Base-by-base conservation (phyloP, 257 asterid genomes). In the Echium plantagineum region DNA sequence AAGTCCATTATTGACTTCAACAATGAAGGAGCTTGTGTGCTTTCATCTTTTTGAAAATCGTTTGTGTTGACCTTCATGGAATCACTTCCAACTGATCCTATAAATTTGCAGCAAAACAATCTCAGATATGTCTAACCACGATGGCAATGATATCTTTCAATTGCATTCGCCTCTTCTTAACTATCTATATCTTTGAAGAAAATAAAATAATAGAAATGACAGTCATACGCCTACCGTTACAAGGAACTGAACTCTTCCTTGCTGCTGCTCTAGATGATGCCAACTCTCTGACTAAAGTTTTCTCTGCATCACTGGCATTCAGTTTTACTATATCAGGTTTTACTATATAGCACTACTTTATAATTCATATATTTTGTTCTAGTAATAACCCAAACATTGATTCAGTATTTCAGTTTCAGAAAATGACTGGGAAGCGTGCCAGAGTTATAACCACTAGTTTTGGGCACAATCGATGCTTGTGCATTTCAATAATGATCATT, bases 1-100 rank as follows among this genome's bases (percentile, higher is more conserved):
- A 88, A 63, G 59, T 81, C 78, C 75, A 78, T 82, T 63, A 91
- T 65, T 59, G 94, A 81, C 62, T 79, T 81, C 94, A 94, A 88
- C 76, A 87, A 71, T 74, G 42, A 68, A 21, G 48, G 61, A 57
- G 30, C 76, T 74, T 77, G 66, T 71, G 59, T 58, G 38, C 68
- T 69, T 65, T 64, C 62, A 48, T 49, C 48, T 60, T 67, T 72
- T 59, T 86, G 70, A 67, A 73, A 59, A 57, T 68, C 78, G 63
- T 71, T 75, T 47, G 7, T 21, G 49, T 68, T 62, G 52, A 61
- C 59, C 52, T 75, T 72, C 53, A 17, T 53, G 13, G 17, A 42
- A 42, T 42, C 49, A 42, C 49, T 42, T 42, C 49, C 49, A 42
- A 10, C 49, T 42, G 49, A 42, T 2, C 3, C 3, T 42, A 42